Evolutionary conservation across 2,329 filamentous ascomycete genomes (phyloP).

Genomic region (Trichothecium sympodiale): DNA sequence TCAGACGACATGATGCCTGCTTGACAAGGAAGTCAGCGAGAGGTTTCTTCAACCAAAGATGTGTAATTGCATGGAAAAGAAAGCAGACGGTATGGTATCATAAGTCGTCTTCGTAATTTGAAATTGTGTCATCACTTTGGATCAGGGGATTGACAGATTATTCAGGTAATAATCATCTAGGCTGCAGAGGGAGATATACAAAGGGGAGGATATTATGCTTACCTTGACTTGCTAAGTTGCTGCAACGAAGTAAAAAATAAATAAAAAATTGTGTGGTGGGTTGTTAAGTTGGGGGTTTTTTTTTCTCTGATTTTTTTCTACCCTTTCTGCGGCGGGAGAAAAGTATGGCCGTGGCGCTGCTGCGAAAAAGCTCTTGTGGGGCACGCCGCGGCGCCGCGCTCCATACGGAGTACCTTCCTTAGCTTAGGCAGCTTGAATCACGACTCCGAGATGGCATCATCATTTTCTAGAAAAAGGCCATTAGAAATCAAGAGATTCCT

Average conservation of each 20-base stretch:
- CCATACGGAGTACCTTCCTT: no score
- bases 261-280: no score
- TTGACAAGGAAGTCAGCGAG: neutral
- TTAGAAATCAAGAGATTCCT: slow-evolving; percentile 62
- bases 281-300: no score
- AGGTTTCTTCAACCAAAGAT: neutral
- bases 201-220: neutral
- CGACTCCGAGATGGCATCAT: no score
- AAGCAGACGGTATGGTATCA: slow-evolving; percentile 16
- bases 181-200: slow-evolving; percentile 2
- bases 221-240: neutral
- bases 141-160: slow-evolving; percentile 53
- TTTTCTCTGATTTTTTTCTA: no score
- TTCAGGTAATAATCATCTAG: slow-evolving; percentile 38
- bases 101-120: slow-evolving; percentile 34
- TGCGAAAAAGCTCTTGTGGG: no score
- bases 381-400: no score
- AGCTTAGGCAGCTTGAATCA: no score
- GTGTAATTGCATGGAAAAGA: slow-evolving; percentile 1
- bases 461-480: no score
- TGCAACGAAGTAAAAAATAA: no score
- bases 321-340: no score
- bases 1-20: slow-evolving; percentile 7
- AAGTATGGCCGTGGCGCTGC: no score
- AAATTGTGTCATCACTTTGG: slow-evolving; percentile 30